Conservation (phyloP, 176 grass and related monocot genomes). For the Bromus sterilis region DNA sequence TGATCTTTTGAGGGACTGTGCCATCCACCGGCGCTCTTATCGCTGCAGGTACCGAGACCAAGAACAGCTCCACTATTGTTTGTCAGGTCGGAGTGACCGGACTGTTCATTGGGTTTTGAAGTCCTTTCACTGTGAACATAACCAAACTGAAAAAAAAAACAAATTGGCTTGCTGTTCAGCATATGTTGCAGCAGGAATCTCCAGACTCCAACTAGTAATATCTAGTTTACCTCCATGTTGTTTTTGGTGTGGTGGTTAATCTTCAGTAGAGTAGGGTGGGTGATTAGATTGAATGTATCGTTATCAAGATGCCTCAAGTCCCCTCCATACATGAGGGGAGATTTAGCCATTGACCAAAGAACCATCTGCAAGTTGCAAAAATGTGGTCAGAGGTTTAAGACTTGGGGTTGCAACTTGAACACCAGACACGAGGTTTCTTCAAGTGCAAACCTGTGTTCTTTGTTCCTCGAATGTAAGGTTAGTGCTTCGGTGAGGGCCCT, state of each 20-base stretch:
- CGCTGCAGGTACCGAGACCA: slow-evolving; percentile 46
- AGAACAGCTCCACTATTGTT: slow-evolving; percentile 28
- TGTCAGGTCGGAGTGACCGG: neutral
- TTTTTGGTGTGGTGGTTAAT: slow-evolving; percentile 74
- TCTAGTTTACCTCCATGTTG: slow-evolving; percentile 62
- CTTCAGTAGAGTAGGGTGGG: slow-evolving; percentile 68
- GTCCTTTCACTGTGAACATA: slow-evolving; percentile 38
- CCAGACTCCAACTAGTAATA: neutral
- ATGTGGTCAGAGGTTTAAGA: neutral
- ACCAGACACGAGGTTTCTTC: neutral
- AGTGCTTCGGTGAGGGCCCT: slow-evolving; percentile 64
- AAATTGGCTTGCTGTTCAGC: slow-evolving; percentile 3
- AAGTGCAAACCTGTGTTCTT: slow-evolving; percentile 58
- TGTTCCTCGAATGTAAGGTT: slow-evolving; percentile 74
- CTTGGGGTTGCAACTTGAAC: neutral
- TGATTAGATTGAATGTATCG: slow-evolving; percentile 56
- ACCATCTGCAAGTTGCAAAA: slow-evolving; percentile 53
- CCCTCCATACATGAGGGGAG: slow-evolving; percentile 86
- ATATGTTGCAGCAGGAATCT: neutral
- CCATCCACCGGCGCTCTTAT: slow-evolving; percentile 55
- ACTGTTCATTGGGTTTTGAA: neutral
- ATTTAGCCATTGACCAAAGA: slow-evolving; percentile 92
- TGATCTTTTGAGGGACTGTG: slow-evolving; percentile 39
- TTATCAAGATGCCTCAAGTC: slow-evolving; percentile 71
- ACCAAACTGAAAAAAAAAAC: slow-evolving; percentile 48